phyloP scores from a whole-genome alignment of 2,329 filamentous ascomycete genomes.

The Sporothrix pseudoabietina region DNA sequence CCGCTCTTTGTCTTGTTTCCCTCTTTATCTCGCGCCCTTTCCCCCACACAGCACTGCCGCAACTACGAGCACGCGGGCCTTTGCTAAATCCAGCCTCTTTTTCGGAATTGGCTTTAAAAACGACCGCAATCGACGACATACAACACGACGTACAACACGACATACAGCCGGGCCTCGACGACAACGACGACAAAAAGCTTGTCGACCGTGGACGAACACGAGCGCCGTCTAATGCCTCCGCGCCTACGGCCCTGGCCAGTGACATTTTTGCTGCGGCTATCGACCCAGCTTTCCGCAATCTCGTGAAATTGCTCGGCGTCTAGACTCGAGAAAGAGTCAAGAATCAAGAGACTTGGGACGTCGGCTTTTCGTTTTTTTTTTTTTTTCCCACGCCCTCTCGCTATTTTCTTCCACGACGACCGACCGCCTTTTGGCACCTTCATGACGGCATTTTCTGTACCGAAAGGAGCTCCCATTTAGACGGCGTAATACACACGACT shows the following conservation, averaged over 20 bases:
- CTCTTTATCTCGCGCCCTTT: conserved; percentile 15
- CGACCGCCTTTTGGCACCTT: background rate
- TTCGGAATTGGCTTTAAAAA: background rate
- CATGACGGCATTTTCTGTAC: background rate
- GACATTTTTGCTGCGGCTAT: conserved; percentile 6
- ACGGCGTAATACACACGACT: too few relatives aligned
- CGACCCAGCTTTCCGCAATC: conserved; percentile 5
- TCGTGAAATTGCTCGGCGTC: conserved; percentile 19
- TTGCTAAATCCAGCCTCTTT: conserved; percentile 8
- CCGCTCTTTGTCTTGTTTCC: conserved; percentile 23
- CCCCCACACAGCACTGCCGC: conserved; percentile 8
- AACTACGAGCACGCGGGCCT: conserved; percentile 15
- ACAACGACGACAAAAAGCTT: background rate
- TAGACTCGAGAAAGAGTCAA: background rate
- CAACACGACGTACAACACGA: conserved; percentile 2
- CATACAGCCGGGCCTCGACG: background rate
- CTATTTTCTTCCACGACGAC: background rate
- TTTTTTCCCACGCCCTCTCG: background rate
- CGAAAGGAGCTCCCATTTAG: background rate
- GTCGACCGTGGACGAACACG: background rate
- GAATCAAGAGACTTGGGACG: background rate
- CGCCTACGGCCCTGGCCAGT: conserved; percentile 1
- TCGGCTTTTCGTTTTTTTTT: background rate
- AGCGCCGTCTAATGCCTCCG: conserved; percentile 5
- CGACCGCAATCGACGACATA: background rate